Conservation (phyloP, 148 eudicot genomes). For the Nyssa sinensis region DNA sequence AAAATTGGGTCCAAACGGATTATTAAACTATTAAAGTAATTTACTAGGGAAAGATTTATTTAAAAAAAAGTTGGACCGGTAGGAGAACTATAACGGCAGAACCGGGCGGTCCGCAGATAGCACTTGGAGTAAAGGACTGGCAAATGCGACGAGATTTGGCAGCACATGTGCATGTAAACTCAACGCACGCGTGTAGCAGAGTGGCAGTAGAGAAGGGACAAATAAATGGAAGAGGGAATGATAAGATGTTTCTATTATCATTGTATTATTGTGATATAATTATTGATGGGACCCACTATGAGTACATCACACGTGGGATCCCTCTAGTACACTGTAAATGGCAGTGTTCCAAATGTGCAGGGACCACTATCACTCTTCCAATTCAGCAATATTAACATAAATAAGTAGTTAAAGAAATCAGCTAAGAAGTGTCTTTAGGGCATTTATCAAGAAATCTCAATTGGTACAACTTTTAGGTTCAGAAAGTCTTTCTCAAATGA, state of each 20-base stretch:
- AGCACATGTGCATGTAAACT: neutral
- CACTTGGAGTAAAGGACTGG: neutral
- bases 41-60: too few relatives aligned
- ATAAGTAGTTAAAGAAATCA: too few relatives aligned
- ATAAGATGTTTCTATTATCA: conserved; percentile 10
- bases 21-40: too few relatives aligned
- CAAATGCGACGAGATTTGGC: neutral
- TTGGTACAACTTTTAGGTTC: too few relatives aligned
- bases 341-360: neutral
- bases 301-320: neutral
- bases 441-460: too few relatives aligned
- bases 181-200: conserved; percentile 3
- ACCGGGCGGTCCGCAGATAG: neutral
- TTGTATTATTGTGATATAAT: conserved; percentile 2
- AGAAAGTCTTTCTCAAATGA: too few relatives aligned
- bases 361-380: neutral
- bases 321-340: neutral
- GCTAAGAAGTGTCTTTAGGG: too few relatives aligned
- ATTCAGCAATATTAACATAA: too few relatives aligned
- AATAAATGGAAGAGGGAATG: neutral
- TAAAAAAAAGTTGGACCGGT: too few relatives aligned
- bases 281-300: neutral
- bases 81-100: too few relatives aligned
- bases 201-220: conserved; percentile 2
- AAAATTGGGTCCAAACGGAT: too few relatives aligned